phyloP scores from a whole-genome alignment of 345 rosid genomes.

The Pelargonium nanum region DNA sequence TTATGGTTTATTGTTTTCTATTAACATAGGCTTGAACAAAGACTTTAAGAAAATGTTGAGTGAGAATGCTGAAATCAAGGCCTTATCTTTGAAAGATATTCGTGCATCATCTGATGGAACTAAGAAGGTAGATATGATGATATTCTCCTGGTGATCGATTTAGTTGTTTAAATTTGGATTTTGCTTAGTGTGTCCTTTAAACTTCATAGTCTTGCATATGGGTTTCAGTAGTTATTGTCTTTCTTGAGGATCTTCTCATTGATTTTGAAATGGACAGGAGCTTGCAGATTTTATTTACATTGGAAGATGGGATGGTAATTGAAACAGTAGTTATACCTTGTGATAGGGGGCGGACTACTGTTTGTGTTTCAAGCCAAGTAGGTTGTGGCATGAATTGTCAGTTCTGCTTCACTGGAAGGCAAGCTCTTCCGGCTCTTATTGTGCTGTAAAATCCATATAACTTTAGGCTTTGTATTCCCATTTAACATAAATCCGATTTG shows the following conservation, averaged over 20 bases:
- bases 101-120: conserved; percentile 77
- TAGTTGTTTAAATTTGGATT: no score
- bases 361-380: conserved; percentile 90
- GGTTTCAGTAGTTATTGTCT: conserved; percentile 3
- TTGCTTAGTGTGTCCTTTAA: no score
- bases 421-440: conserved; percentile 4
- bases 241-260: conserved; percentile 44
- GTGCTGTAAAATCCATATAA: neutral
- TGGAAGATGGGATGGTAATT: conserved; percentile 68
- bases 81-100: conserved; percentile 56
- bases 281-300: conserved; percentile 78
- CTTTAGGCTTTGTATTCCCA: neutral
- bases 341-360: conserved; percentile 71
- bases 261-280: conserved; percentile 60
- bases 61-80: conserved; percentile 52
- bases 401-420: conserved; percentile 91
- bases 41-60: conserved; percentile 71
- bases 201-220: neutral
- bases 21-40: conserved; percentile 62
- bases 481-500: conserved; percentile 8
- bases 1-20: neutral
- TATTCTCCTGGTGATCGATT: no score
- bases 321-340: conserved; percentile 90
- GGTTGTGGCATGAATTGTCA: conserved; percentile 98
- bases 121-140: conserved; percentile 47